Base-by-base conservation (phyloP, 306 rosid species). In the Potentilla sterilis region DNA sequence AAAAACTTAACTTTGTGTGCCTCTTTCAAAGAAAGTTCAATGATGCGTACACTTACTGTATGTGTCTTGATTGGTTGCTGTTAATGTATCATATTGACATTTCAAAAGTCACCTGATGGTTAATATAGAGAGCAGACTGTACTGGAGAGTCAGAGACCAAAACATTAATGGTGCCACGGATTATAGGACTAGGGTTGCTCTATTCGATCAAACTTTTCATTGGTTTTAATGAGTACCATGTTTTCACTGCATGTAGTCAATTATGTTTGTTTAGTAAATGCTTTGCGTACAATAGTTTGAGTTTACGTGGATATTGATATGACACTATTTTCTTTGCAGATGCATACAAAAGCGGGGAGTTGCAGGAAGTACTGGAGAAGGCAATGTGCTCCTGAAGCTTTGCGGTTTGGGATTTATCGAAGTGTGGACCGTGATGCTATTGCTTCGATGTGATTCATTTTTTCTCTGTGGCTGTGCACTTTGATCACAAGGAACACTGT, bases 341-440 rank as follows among this genome's bases (percentile, higher is more conserved):
- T 67, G 97, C 97, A 81, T 95, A 88, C 83, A 82, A 92, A 82
- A 92, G 80, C 0, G 97, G 98, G 19, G 82, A 92, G 80, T 80
- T 95, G 85, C 97, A 90, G 81, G 97, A 95, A 83, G 47, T 67
- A 79, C 71, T 95, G 88, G 97, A 92, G 89, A 95, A 86, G 92
- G 89, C 91, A 32, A 84, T 90, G 89, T 90, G 92, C 78, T 86
- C 97, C 1, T 94, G 88, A 91, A 76, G 75, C 77, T 35, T 74
- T 54, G 37, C 19, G 5, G 52, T 51, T 67, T 12, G 67, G 61
- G 21, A 47, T 37, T 21, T 3, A 21, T 8, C 38, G 18, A 19
- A 13, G 24, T 10, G 46, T 75, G 32, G 19, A 13, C 65, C 51
- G 58, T 59, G 54, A 40, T 65, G 6, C 15, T 44, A 19, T 19